Base-by-base conservation (phyloP, 129 eudicot genomes). In the Flaveria bidentis region DNA sequence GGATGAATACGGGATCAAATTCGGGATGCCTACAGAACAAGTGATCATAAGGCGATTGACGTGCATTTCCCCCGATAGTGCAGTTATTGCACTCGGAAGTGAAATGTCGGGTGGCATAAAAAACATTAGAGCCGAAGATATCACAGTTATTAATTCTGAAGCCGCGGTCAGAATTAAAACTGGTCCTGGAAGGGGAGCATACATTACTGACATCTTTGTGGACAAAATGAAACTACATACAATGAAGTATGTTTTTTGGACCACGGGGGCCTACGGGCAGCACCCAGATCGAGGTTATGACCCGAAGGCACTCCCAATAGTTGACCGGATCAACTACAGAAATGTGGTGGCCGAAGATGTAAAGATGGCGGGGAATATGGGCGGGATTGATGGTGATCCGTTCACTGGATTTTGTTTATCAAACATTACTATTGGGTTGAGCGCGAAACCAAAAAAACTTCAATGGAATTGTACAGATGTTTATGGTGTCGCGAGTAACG, bases 61-160 rank as follows among this genome's bases (percentile, higher is more conserved):
- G 1, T 91, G 97, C 84, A 87, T 91, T 25, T 91, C 97, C 9
- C 97, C 97, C 0, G 82, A 83, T 78, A 88, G 95, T 42, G 97
- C 97, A n/a, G 89, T 87, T 46, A 91, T 91, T 26, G 97, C 97
- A 57, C 82, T 91, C 1, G 97, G 97, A 33, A 91, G 97, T 58
- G 97, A 91, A 62, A 91, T 91, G 97, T 91, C 97, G 1, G 97
- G 97, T 9, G 97, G 97, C 9, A 91, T 91, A 50, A 72, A 85
- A 55, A 90, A 91, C 76, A 81, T 91, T n/a, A 79, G 96, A 44
- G 92, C 90, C 0, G 95, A 91, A 57, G 86, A 87, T 30, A 88
- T 91, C 53, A 45, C 55, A 2, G 96, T 90, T 41, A 75, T 88
- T 51, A 85, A 88, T 42, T 85, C 97, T 0, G 76, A 91, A 62